Evolutionary conservation across 2,329 filamentous ascomycete genomes (phyloP), one percentile per base, ranked within the genome.

Genomic region (Ustilaginoidea virens): DNA sequence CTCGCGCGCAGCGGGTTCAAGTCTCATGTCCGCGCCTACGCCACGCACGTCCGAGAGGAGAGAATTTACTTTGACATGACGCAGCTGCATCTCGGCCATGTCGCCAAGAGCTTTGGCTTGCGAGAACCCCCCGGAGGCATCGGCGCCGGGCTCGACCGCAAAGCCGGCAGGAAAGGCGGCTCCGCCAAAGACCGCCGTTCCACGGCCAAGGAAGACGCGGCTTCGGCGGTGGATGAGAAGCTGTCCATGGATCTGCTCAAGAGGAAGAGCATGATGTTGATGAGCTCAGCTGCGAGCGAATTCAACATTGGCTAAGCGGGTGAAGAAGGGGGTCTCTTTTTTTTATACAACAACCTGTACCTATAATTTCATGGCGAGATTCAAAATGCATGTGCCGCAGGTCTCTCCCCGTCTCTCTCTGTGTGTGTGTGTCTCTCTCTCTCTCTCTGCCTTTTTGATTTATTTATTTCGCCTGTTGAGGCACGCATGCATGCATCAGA

Each of bases 21-120:
- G 47, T 90, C 81, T 28, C 86, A 96, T 46, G 77, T 98, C 31
- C 69, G 90, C 31, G 90, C 90, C 1, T 98, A 98, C 50, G 85
- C 90, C 3, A 98, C 90, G 0, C 90, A 98, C 52, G 71, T 87
- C 17, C 76, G 80, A 17, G 75, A 77, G 24, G 90, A 98, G 57
- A 69, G 90, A 29, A 61, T 63, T 29, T 86, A 80, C 48, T 98
- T 98, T 51, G 81, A 96, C 51, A 92, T 94, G 53, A 85, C 82
- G 35, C 72, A 81, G 44, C 58, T 98, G 26, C 90, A 98, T 51
- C 58, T 96, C 6, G 90, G 90, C 3, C 90, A 98, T 60, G 61
- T 90, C 39, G 87, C 87, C 6, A 98, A 98, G 61, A 82, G 80
- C 16, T 98, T 92, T 48, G 90, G 76, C 2, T 58, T 98, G 39